Evolutionary conservation across 169 alveolate genomes (phyloP).

Genomic region (Cystoisospora suis): DNA sequence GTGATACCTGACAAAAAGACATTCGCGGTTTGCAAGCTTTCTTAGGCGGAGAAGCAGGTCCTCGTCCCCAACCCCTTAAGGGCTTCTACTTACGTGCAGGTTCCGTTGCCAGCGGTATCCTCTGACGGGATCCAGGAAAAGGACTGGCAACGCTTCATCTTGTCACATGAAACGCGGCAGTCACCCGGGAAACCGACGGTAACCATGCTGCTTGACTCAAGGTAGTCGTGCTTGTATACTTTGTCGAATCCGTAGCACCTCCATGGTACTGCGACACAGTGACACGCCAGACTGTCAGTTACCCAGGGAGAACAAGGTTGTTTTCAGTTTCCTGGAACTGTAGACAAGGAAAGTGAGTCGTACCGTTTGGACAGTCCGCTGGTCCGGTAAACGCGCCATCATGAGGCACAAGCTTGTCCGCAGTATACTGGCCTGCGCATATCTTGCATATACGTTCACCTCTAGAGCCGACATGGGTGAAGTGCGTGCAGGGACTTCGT

Average conservation of each 20-base stretch:
- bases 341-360: too few species aligned
- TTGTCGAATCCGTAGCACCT: background rate
- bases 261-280: background rate
- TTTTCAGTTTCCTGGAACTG: too few species aligned
- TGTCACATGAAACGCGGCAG: background rate
- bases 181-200: background rate
- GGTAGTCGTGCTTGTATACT: background rate
- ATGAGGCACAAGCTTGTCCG: background rate
- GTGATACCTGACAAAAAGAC: background rate
- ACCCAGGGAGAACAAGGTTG: too few species aligned
- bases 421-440: background rate
- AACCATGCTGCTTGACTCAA: background rate
- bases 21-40: too few species aligned
- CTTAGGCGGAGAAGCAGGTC: too few species aligned
- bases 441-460: background rate
- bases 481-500: background rate
- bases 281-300: background rate
- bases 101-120: background rate
- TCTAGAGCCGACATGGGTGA: background rate
- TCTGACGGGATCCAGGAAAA: background rate
- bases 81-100: background rate
- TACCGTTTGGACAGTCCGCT: background rate
- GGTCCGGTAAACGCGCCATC: background rate
- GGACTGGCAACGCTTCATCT: background rate
- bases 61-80: too few species aligned